Percentiles rank a stretch among this genome's conserved stretches.
phyloP scores from a whole-genome alignment of 192 early-diverging fungal species.

The Backusella parvicylindrica region DNA sequence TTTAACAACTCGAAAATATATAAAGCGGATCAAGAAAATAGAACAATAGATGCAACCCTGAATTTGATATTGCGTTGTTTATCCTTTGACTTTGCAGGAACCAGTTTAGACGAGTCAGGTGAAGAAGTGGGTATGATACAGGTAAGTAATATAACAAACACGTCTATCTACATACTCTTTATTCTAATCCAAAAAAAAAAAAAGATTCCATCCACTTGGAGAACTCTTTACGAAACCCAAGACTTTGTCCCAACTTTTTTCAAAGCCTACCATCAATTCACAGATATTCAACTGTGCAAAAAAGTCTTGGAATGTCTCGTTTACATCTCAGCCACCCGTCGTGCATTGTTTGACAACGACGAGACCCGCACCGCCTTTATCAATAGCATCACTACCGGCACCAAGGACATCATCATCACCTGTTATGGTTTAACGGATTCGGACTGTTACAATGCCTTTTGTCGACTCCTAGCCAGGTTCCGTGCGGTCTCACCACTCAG shows the following conservation, averaged over 20 bases:
- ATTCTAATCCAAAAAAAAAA: too few relatives aligned
- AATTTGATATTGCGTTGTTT: slow-evolving; percentile 64
- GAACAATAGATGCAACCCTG: slow-evolving; percentile 49
- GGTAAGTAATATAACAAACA: slow-evolving; percentile 25
- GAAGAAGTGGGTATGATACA: slow-evolving; percentile 71
- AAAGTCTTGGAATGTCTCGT: slow-evolving; percentile 79
- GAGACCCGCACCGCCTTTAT: slow-evolving; percentile 71
- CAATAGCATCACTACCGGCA: slow-evolving; percentile 63
- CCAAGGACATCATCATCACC: slow-evolving; percentile 58
- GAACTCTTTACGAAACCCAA: slow-evolving; percentile 62
- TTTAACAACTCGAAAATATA: too few relatives aligned
- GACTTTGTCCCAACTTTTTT: slow-evolving; percentile 72
- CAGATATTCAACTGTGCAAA: slow-evolving; percentile 48
- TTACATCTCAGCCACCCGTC: slow-evolving; percentile 72
- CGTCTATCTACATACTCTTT: neutral
- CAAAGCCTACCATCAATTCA: slow-evolving; percentile 58
- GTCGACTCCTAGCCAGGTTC: slow-evolving; percentile 77
- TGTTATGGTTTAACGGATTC: slow-evolving; percentile 63
- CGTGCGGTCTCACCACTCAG: slow-evolving; percentile 77
- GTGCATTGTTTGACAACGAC: slow-evolving; percentile 72
- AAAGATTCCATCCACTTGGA: slow-evolving; percentile 79
- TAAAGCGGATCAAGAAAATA: slow-evolving; percentile 30
- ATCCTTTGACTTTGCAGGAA: slow-evolving; percentile 79
- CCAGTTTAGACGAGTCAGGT: slow-evolving; percentile 69
- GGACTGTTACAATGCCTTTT: slow-evolving; percentile 81